Evolutionary conservation across 495 filamentous ascomycete genomes (phyloP).

Genomic region (Aspergillus panamensis): DNA sequence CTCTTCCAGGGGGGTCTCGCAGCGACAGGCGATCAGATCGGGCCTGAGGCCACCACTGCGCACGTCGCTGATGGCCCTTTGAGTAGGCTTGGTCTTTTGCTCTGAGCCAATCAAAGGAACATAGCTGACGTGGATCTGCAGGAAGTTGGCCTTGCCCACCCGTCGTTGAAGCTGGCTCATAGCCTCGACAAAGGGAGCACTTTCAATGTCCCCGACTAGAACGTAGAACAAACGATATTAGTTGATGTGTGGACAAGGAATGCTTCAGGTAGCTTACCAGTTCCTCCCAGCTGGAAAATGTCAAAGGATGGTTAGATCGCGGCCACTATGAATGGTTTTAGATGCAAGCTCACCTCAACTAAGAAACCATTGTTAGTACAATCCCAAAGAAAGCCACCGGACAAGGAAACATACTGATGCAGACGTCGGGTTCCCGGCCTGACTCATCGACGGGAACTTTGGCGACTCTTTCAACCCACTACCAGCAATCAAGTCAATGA

Average conservation of each 20-base stretch:
- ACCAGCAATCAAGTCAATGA: slow-evolving; percentile 4
- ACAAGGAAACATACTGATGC: slow-evolving; percentile 61
- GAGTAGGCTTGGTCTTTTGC: slow-evolving; percentile 96
- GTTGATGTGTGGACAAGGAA: neutral
- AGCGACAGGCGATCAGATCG: slow-evolving; percentile 93
- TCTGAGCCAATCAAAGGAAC: slow-evolving; percentile 67
- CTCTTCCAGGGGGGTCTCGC: slow-evolving; percentile 65
- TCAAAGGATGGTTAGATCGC: slow-evolving; percentile 4
- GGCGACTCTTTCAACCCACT: slow-evolving; percentile 84
- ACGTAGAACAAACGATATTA: neutral
- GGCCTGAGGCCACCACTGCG: slow-evolving; percentile 79
- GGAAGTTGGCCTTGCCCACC: slow-evolving; percentile 75
- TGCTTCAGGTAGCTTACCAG: slow-evolving; percentile 24
- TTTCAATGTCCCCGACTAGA: slow-evolving; percentile 82
- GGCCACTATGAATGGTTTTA: neutral
- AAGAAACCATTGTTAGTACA: neutral
- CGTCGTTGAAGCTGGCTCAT: slow-evolving; percentile 70
- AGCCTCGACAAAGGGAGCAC: slow-evolving; percentile 83
- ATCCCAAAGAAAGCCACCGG: neutral
- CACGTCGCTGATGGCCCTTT: slow-evolving; percentile 78
- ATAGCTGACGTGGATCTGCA: slow-evolving; percentile 79
- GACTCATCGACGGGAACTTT: slow-evolving; percentile 85
- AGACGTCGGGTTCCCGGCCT: slow-evolving; percentile 80
- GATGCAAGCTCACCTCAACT: slow-evolving; percentile 18
- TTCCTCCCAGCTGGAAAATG: slow-evolving; percentile 52